phyloP scores from a whole-genome alignment of 441 rosid species.

The Populus hybrid region DNA sequence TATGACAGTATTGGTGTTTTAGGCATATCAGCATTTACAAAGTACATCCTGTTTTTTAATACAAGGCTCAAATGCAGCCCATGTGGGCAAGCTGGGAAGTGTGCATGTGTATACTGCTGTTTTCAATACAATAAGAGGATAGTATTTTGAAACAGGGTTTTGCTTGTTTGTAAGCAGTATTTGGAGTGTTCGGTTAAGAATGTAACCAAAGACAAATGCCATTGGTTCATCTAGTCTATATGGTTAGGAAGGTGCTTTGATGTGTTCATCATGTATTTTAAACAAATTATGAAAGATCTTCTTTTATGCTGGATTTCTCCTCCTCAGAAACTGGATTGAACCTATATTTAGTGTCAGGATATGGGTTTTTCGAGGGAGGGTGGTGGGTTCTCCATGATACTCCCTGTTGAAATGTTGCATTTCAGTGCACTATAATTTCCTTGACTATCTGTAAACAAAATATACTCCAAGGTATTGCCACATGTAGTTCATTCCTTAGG shows the following conservation, averaged over 20 bases:
- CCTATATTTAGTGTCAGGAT: not conserved
- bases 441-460: not conserved
- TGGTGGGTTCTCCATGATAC: not conserved
- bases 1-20: not conserved
- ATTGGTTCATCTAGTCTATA: not conserved
- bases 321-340: not conserved
- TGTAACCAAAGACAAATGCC: not conserved
- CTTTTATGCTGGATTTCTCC: not conserved
- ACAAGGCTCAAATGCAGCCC: not conserved
- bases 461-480: not conserved
- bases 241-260: not conserved
- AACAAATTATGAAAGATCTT: not conserved
- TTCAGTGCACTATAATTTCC: constrained; percentile 5
- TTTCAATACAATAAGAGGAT: not conserved
- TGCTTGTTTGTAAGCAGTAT: not conserved
- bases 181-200: not conserved
- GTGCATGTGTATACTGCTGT: not conserved
- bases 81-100: not conserved
- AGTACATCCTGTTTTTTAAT: not conserved
- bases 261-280: not conserved
- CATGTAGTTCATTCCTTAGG: not conserved
- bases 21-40: not conserved
- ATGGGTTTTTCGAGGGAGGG: not conserved
- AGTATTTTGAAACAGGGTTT: not conserved
- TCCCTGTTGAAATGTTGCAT: constrained; percentile 1